A percentile compares a stretch with the other conserved stretches of the same genome.
These are phyloP conservation scores for Tuber borchii DNA, from an alignment of 495 filamentous ascomycete genomes.

Conservation along the genomic window DNA sequence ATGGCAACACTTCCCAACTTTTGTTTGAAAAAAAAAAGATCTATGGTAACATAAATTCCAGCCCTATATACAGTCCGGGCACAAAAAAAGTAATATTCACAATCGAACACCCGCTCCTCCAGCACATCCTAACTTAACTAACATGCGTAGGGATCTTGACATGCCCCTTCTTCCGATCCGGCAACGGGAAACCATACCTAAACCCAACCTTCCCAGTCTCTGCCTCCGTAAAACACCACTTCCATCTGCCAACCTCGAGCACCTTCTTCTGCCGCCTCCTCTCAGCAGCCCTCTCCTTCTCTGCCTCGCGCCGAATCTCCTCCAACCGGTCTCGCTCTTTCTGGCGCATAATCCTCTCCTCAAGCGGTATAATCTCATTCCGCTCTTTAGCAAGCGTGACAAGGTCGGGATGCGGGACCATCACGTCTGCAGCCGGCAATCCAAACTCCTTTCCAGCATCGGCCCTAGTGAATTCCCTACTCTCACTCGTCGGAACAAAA, in stretches of 20 bases:
- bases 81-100: neutral
- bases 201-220: slow-evolving; percentile 58
- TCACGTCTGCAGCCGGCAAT: slow-evolving; percentile 74
- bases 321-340: slow-evolving; percentile 44
- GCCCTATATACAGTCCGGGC: neutral
- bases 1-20: neutral
- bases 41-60: neutral
- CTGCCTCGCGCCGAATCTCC: slow-evolving; percentile 36
- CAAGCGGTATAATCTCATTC: slow-evolving; percentile 40
- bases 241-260: slow-evolving; percentile 59
- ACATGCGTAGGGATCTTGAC: slow-evolving; percentile 67
- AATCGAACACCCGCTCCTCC: slow-evolving; percentile 6
- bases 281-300: slow-evolving; percentile 44
- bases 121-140: slow-evolving; percentile 34
- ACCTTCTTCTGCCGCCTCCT: slow-evolving; percentile 45
- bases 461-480: slow-evolving; percentile 75
- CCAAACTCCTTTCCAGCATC: slow-evolving; percentile 85
- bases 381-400: slow-evolving; percentile 56
- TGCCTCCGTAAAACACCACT: slow-evolving; percentile 71
- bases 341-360: slow-evolving; percentile 46
- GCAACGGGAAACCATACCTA: slow-evolving; percentile 62
- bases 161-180: slow-evolving; percentile 66
- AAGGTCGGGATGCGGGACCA: slow-evolving; percentile 84
- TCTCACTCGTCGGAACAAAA: slow-evolving; percentile 86
- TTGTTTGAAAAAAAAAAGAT: neutral